A percentile compares a stretch with the other conserved stretches of the same genome.
Conservation (phyloP, 345 rosid species). For the Bretschneidera sinensis region DNA sequence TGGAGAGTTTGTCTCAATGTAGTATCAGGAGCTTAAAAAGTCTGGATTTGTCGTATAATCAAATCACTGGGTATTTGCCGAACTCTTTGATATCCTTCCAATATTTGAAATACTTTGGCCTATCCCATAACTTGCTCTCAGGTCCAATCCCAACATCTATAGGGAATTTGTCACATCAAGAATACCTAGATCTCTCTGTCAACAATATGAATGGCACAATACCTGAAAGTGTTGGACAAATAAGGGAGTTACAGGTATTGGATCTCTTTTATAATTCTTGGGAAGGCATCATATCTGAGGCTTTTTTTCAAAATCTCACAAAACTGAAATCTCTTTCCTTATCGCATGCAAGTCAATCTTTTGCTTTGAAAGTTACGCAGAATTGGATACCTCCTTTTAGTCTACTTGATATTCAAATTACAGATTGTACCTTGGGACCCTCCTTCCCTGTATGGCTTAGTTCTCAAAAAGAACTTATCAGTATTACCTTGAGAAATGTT, state of each 20-base stretch:
- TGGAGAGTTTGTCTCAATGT: constrained; percentile 14
- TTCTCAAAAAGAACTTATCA: constrained; percentile 18
- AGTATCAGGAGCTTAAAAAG: constrained; percentile 13
- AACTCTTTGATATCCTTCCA: constrained; percentile 23
- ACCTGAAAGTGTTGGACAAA: constrained; percentile 25
- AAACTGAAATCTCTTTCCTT: constrained; percentile 3
- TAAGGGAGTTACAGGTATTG: constrained; percentile 14
- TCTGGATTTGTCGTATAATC: constrained; percentile 16
- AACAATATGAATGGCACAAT: constrained; percentile 28
- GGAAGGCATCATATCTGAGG: constrained; percentile 26
- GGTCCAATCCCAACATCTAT: constrained; percentile 29
- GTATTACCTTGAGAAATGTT: constrained; percentile 13
- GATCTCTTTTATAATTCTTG: constrained; percentile 20
- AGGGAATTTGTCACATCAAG: constrained; percentile 19
- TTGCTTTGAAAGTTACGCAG: constrained; percentile 25
- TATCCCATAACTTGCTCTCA: constrained; percentile 16
- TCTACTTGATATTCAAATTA: constrained; percentile 14
- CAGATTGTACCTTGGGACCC: constrained; percentile 28
- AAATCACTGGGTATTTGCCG: constrained; percentile 27
- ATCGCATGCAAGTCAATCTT: constrained; percentile 11
- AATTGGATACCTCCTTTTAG: constrained; percentile 35
- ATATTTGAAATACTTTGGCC: constrained; percentile 13
- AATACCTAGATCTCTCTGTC: constrained; percentile 9
- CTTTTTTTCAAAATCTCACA: constrained; percentile 23
- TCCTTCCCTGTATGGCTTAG: constrained; percentile 34